Evolutionary conservation across 1,284 basidiomycete genomes (phyloP), one percentile per base, ranked within the genome.

Genomic region (Golubevia pallescens): DNA sequence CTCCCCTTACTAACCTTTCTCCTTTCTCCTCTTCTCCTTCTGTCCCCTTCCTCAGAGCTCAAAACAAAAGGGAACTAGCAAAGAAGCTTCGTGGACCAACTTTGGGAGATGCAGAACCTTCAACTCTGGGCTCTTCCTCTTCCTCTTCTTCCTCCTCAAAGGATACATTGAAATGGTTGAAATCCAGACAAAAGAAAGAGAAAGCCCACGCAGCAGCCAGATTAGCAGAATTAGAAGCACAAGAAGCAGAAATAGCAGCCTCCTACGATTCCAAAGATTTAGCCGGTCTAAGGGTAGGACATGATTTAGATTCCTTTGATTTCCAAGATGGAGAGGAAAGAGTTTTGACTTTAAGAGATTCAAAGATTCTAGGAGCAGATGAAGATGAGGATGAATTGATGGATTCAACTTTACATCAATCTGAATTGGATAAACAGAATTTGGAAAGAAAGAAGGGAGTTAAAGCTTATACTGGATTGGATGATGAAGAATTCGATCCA

Each of bases 361-460:
- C 91, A 77, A 90, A 93, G 48, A 92, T 99, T 63, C 91, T 99
- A 34, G 95, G 93, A 77, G 93, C 93, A 68, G 95, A 97, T 88
- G 94, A 93, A 91, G 77, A 67, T 93, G 97, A 99, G 91, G 97
- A 99, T 86, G 96, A 97, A 86, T 89, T 99, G 19, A 93, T 97
- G 87, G 97, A 99, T 78, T 88, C 96, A 58, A 93, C 95, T 75
- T 90, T 98, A 87, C 93, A 93, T 0, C 94, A 97, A 83, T 89
- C 90, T 58, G 94, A 95, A 77, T 90, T 89, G 8, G 90, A 90
- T 21, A 90, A 92, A 83, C 91, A 91, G 87, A 92, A 90, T 63
- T 89, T 90, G 58, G 93, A 95, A 63, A 87, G 93, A 52, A 97
- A 97, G 87, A 92, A 92, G 62, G 97, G 96, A 87, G 92, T 91